These are phyloP conservation scores for Prunus campanulata DNA, from an alignment of 306 rosid species.

Conservation along the genomic window DNA sequence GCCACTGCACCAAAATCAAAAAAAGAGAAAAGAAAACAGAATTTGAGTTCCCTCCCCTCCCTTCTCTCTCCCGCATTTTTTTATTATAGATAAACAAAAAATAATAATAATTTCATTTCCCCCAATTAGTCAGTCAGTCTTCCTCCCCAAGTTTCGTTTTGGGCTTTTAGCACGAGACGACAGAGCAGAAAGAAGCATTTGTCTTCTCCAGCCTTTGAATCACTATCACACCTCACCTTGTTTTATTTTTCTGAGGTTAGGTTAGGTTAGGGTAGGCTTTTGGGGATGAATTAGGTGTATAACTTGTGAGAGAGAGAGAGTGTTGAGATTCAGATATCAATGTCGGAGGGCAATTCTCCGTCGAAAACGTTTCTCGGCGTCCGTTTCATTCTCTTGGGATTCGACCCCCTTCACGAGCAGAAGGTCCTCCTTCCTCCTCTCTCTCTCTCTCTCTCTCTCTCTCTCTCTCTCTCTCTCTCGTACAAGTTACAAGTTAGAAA, in stretches of 20 bases:
- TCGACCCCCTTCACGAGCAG: conserved; percentile 43
- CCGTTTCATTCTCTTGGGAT: conserved; percentile 65
- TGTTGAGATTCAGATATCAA: conserved; percentile 14
- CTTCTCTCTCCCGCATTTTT: not conserved
- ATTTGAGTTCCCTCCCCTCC: conserved; percentile 32
- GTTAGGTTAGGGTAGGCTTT: no score
- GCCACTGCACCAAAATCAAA: conserved; percentile 31
- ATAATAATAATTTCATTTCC: not conserved
- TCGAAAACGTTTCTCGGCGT: conserved; percentile 53
- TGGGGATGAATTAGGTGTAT: not conserved
- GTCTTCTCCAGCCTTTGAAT: not conserved
- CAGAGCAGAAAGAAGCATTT: not conserved
- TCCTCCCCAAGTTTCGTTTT: conserved; percentile 35
- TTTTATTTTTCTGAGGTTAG: no score
- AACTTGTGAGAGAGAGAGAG: not conserved
- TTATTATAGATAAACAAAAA: not conserved
- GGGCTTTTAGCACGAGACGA: not conserved
- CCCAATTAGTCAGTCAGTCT: conserved; percentile 20
- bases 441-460: not conserved
- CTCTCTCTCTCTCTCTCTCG: not conserved
- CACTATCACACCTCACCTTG: not conserved
- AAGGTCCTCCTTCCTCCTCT: conserved; percentile 35
- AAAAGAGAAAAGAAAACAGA: not conserved
- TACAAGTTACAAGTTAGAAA: not conserved
- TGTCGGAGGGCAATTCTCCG: conserved; percentile 38